Base-by-base conservation (phyloP, 1,284 basidiomycete species). In the Bondarzewia mesenterica region DNA sequence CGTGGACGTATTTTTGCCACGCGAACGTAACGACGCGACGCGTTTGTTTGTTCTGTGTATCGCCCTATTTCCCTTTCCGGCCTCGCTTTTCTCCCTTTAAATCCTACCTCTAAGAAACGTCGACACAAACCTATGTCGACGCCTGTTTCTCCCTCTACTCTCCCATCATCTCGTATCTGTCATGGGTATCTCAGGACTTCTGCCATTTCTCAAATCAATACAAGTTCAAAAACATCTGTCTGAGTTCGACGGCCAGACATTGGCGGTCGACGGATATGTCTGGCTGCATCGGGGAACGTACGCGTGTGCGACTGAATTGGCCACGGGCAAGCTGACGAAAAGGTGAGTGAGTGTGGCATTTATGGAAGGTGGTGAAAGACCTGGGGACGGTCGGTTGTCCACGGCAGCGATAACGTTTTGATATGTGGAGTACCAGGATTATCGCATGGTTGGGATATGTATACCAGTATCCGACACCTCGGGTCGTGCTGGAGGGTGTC, bases 251-350 rank as follows among this genome's bases (percentile, higher is more conserved):
- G 92, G 89, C 7, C 82, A 93, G 62, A 89, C 82, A 1, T 66
- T 93, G 35, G 90, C 86, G 2, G 79, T 92, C 41, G 88, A 94
- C 71, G 89, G 82, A 40, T 97, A 99, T 67, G 94, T 95, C 42
- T 98, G 95, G 95, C 76, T 99, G n/a, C 96, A 99, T 65, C 83
- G 86, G 57, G 96, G 93, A 10, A 82, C 91, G 1, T 95, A 92
- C 62, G 77, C 87, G 0, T 99, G 96, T 67, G 90, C 96, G 38
- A 80, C 87, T 15, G 93, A 97, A 55, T 69, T 99, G 40, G 93
- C 92, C 12, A 89, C 85, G 1, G 92, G 92, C 18, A 82, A 82
- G 60, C 73, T 69, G 46, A 95, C 94, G 1, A 80, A 77, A 49
- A 93, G 83, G 90, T 93, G 57, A 71, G 85, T 68, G 8, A 35